These are phyloP conservation scores for Trypanosomatidae sp. DNA, from an alignment of 208 protist species.

Conservation along the genomic window DNA sequence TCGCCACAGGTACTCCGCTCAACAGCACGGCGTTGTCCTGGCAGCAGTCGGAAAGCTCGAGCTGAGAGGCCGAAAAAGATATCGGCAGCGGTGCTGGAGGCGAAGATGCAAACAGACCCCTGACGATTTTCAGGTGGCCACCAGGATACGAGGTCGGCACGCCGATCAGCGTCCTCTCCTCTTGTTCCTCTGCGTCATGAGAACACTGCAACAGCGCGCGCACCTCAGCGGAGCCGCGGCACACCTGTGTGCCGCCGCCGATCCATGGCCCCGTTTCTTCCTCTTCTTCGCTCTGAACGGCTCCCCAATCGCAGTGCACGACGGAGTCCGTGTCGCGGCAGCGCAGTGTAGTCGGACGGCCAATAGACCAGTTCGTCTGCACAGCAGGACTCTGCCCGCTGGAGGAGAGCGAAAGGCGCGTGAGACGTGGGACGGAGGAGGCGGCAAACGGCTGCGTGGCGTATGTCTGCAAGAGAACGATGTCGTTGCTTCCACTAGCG, in stretches of 20 bases:
- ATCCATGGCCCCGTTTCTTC: conserved; percentile 1
- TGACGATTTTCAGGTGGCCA: neutral
- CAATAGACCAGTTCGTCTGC: conserved; percentile 12
- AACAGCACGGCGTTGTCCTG: conserved; percentile 5
- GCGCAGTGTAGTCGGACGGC: conserved; percentile 21
- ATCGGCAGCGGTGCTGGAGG: neutral
- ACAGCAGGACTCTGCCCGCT: conserved; percentile 19
- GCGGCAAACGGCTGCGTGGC: neutral
- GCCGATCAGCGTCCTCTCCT: neutral
- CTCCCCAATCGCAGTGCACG: conserved; percentile 1
- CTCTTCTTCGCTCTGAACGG: conserved; percentile 2
- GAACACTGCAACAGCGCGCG: neutral
- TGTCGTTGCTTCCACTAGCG: too few relatives aligned
- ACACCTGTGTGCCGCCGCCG: conserved; percentile 10
- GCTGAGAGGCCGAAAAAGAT: neutral
- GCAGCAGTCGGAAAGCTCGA: neutral
- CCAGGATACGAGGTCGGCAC: neutral
- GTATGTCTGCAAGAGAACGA: neutral
- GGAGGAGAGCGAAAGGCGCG: conserved; percentile 16
- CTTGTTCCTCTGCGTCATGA: neutral
- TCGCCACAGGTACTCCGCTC: neutral
- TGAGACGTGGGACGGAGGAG: conserved; percentile 15
- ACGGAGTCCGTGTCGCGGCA: conserved; percentile 7
- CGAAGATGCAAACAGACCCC: neutral
- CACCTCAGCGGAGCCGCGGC: conserved; percentile 4